Conservation (phyloP, 2,329 filamentous ascomycete genomes). For the Curvularia spicifera region DNA sequence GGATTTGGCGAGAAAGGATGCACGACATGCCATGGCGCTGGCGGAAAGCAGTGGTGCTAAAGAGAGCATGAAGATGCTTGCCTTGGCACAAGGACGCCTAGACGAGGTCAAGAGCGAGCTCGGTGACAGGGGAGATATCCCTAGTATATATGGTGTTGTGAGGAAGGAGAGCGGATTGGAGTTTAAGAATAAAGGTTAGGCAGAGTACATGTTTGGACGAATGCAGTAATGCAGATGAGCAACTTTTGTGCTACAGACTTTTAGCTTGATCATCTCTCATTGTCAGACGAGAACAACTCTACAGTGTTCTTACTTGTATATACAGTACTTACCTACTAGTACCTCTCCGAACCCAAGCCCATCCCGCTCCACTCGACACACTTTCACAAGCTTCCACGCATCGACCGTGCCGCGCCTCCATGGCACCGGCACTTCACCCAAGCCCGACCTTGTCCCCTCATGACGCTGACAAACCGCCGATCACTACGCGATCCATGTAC, state of each 20-base stretch:
- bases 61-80: constrained; percentile 67
- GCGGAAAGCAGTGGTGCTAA: constrained; percentile 64
- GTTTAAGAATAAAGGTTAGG: constrained; percentile 62
- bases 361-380: background rate
- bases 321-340: too few relatives aligned
- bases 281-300: too few relatives aligned
- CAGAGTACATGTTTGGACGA: background rate
- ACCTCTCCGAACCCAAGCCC: background rate
- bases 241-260: background rate
- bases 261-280: too few relatives aligned
- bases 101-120: constrained; percentile 70
- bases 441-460: background rate
- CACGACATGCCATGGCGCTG: constrained; percentile 72
- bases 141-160: constrained; percentile 80
- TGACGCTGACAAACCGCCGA: constrained; percentile 10
- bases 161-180: constrained; percentile 75
- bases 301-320: too few relatives aligned
- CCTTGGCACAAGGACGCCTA: constrained; percentile 71
- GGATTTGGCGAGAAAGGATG: constrained; percentile 83
- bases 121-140: constrained; percentile 77
- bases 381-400: constrained; percentile 1
- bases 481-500: constrained; percentile 1
- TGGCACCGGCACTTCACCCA: background rate
- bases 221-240: background rate
- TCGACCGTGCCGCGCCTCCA: too few relatives aligned